Percentiles rank a stretch among this genome's conserved stretches.
Conservation (phyloP, 2,329 filamentous ascomycete genomes). For the Chalaropsis thielavioides region DNA sequence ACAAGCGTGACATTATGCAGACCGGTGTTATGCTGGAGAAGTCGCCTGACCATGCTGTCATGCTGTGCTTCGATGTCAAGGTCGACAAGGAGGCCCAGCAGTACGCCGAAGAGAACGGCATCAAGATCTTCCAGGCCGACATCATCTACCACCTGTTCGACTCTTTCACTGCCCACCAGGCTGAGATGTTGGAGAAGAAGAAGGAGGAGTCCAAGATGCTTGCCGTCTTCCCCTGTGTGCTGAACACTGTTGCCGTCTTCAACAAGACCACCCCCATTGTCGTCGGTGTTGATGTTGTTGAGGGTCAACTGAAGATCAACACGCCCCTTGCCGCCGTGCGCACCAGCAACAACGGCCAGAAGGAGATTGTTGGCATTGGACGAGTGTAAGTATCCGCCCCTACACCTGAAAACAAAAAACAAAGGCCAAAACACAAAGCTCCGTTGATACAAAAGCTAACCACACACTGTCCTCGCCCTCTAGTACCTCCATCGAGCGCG, state of each 20-base stretch:
- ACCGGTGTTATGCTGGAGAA: conserved; percentile 94
- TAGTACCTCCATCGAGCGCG: conserved; percentile 90
- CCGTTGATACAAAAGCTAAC: conserved; percentile 21
- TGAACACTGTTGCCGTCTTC: conserved; percentile 83
- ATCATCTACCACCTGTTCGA: conserved; percentile 99
- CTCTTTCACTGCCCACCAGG: conserved; percentile 90
- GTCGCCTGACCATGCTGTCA: conserved; percentile 86
- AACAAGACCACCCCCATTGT: conserved; percentile 97
- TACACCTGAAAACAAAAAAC: neutral
- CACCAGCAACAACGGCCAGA: conserved; percentile 63
- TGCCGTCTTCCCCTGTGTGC: conserved; percentile 92
- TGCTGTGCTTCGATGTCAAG: conserved; percentile 99
- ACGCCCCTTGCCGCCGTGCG: conserved; percentile 84
- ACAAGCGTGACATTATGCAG: conserved; percentile 95
- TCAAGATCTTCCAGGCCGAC: conserved; percentile 96
- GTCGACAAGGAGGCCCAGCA: conserved; percentile 89
- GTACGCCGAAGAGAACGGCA: conserved; percentile 84
- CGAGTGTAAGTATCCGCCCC: conserved; percentile 63
- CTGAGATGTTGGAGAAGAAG: conserved; percentile 69
- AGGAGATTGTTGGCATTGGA: conserved; percentile 72
- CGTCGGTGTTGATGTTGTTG: conserved; percentile 86
- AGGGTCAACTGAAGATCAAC: conserved; percentile 71
- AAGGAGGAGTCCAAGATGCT: conserved; percentile 93
- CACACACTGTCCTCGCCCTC: conserved; percentile 12
- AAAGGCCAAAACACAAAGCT: neutral